These are phyloP conservation scores for Phytophthora foliorum DNA, from an alignment of 352 stramenopile species.

Conservation along the genomic window DNA sequence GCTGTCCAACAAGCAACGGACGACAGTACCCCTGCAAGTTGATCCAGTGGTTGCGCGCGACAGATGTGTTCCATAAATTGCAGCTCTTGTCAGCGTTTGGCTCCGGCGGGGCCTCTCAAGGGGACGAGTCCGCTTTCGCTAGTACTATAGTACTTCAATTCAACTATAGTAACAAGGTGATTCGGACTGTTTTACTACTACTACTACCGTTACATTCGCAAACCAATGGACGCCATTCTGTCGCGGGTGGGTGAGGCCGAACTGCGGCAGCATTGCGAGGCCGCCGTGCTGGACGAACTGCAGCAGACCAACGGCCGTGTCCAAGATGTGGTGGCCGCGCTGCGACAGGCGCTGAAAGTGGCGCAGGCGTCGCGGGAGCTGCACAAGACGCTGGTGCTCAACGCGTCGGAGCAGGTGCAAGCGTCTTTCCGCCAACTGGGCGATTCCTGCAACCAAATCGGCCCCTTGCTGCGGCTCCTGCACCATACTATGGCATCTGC, in stretches of 20 bases:
- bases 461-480: conserved; percentile 25
- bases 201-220: too few species aligned
- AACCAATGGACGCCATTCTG: conserved; percentile 31
- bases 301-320: conserved; percentile 7
- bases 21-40: too few species aligned
- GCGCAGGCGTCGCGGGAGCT: conserved; percentile 28
- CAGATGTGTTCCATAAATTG: too few species aligned
- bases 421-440: conserved; percentile 27
- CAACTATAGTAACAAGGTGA: too few species aligned
- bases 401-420: conserved; percentile 21
- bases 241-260: conserved; percentile 26
- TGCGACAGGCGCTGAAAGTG: conserved; percentile 26
- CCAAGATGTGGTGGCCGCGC: conserved; percentile 17
- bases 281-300: conserved; percentile 27
- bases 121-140: too few species aligned
- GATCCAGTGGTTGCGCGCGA: too few species aligned
- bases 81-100: too few species aligned
- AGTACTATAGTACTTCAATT: too few species aligned
- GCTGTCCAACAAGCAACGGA: too few species aligned
- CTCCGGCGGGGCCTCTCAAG: too few species aligned
- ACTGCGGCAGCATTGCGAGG: conserved; percentile 28
- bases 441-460: conserved; percentile 31
- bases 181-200: too few species aligned
- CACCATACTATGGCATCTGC: conserved; percentile 19
- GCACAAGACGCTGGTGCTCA: conserved; percentile 31